Evolutionary conservation across 2,329 filamentous ascomycete genomes (phyloP).

Genomic region (Cladosporium sp.): DNA sequence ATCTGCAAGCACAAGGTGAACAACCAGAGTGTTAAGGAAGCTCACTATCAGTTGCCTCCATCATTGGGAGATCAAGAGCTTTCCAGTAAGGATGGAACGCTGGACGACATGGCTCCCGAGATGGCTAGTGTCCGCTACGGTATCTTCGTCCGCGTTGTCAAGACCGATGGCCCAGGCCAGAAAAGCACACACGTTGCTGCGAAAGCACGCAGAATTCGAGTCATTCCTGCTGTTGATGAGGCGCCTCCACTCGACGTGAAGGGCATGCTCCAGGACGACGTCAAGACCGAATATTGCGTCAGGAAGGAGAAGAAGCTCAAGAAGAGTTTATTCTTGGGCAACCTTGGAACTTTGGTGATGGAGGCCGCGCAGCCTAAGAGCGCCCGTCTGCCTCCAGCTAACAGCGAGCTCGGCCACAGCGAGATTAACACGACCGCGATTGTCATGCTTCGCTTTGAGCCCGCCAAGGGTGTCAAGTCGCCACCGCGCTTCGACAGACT

Average conservation of each 20-base stretch:
- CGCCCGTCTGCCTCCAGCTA: conserved; percentile 51
- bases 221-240: conserved; percentile 62
- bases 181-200: conserved; percentile 50
- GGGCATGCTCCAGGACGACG: conserved; percentile 41
- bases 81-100: conserved; percentile 47
- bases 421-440: conserved; percentile 58
- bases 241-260: conserved; percentile 60
- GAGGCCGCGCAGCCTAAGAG: conserved; percentile 61
- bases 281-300: conserved; percentile 51
- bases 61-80: conserved; percentile 61
- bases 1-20: conserved; percentile 58
- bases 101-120: conserved; percentile 64
- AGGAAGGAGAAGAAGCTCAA: conserved; percentile 62
- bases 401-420: conserved; percentile 39
- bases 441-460: conserved; percentile 63
- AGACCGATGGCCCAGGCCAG: conserved; percentile 46
- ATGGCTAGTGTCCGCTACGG: conserved; percentile 64
- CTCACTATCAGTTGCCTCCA: conserved; percentile 62
- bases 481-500: conserved; percentile 59
- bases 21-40: conserved; percentile 55
- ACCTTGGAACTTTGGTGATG: conserved; percentile 59
- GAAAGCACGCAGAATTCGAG: conserved; percentile 57
- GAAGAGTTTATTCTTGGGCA: conserved; percentile 62
- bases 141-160: conserved; percentile 43
- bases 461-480: conserved; percentile 48